Evolutionary conservation across 73 alveolate species (phyloP).

Genomic region (Paramecium primaurelia): DNA sequence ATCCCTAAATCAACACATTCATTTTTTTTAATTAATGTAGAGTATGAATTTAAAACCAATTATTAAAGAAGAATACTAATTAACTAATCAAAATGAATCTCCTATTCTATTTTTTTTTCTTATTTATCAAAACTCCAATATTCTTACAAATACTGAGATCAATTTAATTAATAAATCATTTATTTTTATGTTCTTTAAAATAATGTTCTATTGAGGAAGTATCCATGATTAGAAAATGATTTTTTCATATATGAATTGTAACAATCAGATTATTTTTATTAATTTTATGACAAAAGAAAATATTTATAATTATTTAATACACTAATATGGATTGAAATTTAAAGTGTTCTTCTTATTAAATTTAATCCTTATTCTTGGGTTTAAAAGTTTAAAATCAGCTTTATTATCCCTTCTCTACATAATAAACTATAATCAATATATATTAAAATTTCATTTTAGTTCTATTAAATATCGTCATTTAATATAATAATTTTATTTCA

Average conservation of each 20-base stretch:
- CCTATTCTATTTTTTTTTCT: background rate
- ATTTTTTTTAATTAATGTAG: background rate
- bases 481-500: no score
- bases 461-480: no score
- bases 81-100: background rate
- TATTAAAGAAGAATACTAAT: background rate
- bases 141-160: background rate
- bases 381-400: background rate
- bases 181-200: no score
- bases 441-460: background rate
- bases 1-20: background rate
- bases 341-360: background rate
- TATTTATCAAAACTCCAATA: background rate
- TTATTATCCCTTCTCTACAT: background rate
- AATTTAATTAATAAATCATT: no score
- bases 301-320: background rate
- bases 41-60: background rate
- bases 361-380: background rate
- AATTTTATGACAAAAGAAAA: no score
- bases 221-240: no score
- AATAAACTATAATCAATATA: background rate
- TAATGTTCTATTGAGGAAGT: no score
- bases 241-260: no score
- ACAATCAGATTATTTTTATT: no score
- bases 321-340: background rate